Conservation (phyloP, 2,329 filamentous ascomycete species). For the Aspergillus tubingensis region DNA sequence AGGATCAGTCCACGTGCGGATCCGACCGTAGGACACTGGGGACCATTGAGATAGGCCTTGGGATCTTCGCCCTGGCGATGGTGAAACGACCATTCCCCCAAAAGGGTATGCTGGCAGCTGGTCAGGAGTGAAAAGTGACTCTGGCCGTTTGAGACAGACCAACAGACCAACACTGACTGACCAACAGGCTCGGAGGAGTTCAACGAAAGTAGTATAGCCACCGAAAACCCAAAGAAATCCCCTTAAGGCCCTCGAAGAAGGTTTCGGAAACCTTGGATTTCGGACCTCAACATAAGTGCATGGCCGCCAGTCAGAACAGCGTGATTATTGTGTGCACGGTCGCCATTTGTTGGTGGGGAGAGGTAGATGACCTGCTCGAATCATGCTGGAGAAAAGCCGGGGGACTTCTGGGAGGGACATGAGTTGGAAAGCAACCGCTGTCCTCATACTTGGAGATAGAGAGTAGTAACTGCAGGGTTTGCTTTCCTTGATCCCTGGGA, state of each 20-base stretch:
- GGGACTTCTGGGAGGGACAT: not conserved
- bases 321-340: not conserved
- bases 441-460: not conserved
- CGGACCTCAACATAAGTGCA: not conserved
- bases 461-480: not conserved
- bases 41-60: not conserved
- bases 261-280: not conserved
- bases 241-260: not conserved
- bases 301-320: not conserved
- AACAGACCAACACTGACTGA: not conserved
- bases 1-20: slow-evolving; percentile 1
- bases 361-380: not conserved
- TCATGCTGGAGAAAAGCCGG: not conserved
- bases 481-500: not conserved
- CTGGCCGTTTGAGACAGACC: not conserved
- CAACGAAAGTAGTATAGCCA: not conserved
- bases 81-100: not conserved
- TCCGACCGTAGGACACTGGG: not conserved
- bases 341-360: not conserved
- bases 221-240: not conserved
- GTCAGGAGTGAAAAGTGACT: not conserved
- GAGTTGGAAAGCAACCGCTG: not conserved
- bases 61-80: slow-evolving; percentile 6
- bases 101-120: not conserved
- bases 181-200: not conserved